These are phyloP conservation scores for Pseudomonodictys pantanalensis DNA, from an alignment of 495 filamentous ascomycete genomes.

Conservation along the genomic window DNA sequence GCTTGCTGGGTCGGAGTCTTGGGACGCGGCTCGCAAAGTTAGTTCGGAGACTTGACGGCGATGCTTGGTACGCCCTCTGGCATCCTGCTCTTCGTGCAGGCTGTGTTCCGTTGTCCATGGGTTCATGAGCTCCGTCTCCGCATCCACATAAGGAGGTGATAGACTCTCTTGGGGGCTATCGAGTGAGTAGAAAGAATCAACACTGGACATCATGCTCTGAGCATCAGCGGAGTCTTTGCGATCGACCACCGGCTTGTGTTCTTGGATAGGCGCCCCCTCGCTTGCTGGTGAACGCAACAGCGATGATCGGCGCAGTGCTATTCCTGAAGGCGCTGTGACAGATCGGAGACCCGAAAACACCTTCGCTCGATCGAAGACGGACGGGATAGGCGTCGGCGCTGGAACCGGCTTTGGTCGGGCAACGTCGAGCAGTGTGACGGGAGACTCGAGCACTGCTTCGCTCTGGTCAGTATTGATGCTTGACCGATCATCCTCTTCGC, in stretches of 20 bases:
- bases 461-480: slow-evolving; percentile 23
- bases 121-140: slow-evolving; percentile 18
- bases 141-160: slow-evolving; percentile 49
- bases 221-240: slow-evolving; percentile 33
- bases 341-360: slow-evolving; percentile 39
- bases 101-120: slow-evolving; percentile 16
- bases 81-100: slow-evolving; percentile 1
- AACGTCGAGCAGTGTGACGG: background rate
- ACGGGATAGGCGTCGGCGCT: background rate
- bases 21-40: slow-evolving; percentile 42
- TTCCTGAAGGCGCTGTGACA: slow-evolving; percentile 44
- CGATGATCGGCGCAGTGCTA: background rate
- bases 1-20: background rate
- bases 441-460: slow-evolving; percentile 25
- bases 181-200: slow-evolving; percentile 62
- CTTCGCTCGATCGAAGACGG: slow-evolving; percentile 21
- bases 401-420: slow-evolving; percentile 23
- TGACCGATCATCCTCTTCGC: slow-evolving; percentile 31
- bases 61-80: slow-evolving; percentile 27
- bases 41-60: slow-evolving; percentile 44
- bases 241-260: background rate
- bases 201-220: slow-evolving; percentile 53
- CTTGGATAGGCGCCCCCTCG: no score
- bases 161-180: slow-evolving; percentile 48
- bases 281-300: background rate